phyloP scores from a whole-genome alignment of 495 filamentous ascomycete genomes.

The Sordaria brevicollis region DNA sequence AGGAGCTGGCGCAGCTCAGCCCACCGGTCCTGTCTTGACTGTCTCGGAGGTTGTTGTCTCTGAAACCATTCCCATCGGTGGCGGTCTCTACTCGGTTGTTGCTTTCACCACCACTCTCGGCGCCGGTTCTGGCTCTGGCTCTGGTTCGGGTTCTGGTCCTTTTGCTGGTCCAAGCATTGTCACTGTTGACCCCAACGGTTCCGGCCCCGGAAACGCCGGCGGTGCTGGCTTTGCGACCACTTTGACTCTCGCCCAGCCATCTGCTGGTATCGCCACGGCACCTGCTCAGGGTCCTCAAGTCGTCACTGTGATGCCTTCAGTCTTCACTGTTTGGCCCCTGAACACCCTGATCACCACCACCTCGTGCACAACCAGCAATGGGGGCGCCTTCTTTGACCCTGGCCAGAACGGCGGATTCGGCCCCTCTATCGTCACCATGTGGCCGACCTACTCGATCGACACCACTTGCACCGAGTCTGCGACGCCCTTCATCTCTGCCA shows the following conservation, averaged over 20 bases:
- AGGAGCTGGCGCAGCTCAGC: background rate
- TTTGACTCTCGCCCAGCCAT: background rate
- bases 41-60: constrained; percentile 16
- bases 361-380: background rate
- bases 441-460: background rate
- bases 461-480: background rate
- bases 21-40: constrained; percentile 1
- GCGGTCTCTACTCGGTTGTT: constrained; percentile 9
- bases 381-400: background rate
- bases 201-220: constrained; percentile 7
- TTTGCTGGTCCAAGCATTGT: constrained; percentile 1
- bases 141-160: background rate
- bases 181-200: constrained; percentile 12
- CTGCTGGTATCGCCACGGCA: background rate
- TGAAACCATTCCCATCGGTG: constrained; percentile 13
- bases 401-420: background rate
- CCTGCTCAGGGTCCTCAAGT: constrained; percentile 3
- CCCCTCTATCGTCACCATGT: constrained; percentile 2
- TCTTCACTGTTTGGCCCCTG: constrained; percentile 8
- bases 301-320: constrained; percentile 4
- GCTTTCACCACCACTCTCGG: constrained; percentile 12
- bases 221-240: background rate
- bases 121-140: background rate
- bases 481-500: background rate
- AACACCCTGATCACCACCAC: background rate